Evolutionary conservation across 306 rosid genomes (phyloP), one percentile per base, ranked within the genome.

Genomic region (Spatholobus suberectus): DNA sequence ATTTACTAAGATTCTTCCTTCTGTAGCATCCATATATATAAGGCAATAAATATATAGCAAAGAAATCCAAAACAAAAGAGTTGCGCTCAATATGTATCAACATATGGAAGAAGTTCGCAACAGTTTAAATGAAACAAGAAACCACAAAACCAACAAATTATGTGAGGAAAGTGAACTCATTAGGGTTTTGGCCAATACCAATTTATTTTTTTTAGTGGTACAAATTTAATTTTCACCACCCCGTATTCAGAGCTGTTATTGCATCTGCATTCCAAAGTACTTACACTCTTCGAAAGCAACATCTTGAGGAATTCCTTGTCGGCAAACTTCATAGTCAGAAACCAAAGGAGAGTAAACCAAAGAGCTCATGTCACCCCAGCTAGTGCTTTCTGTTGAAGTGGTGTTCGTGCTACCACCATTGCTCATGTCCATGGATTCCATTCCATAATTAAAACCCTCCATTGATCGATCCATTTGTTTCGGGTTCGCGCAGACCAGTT

Each of bases 301-400:
- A 85, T 84, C 90, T 47, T 66, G 83, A 52, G 73, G 89, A 66
- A 77, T 26, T 35, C 69, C 80, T 46, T 78, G 86, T 49, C 79
- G 89, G 83, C 81, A 88, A 79, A 77, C 86, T 73, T 89, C 91
- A 62, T 80, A 90, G n/a, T 87, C 90, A 77, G 97, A 90, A 81
- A 90, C 87, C 87, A 89, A 63, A 78, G 88, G 86, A 20, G 93
- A 86, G 81, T 84, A 82, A 82, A 86, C 90, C 80, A 87, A 67
- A 70, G 98, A 88, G 74, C 69, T 89, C 76, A 86, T 90, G 75
- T 91, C 96, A 55, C 92, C 97, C 97, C 95, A 92, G 41, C 90
- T 87, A 20, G 76, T 86, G 72, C 94, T 93, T 75, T 91, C 97
- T 20, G 87, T 85, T 76, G 90, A 88, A 27, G 81, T 71, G 6